A percentile compares a stretch with the other conserved stretches of the same genome.
Evolutionary conservation across 2,329 filamentous ascomycete species (phyloP).

Genomic region (Eutypa lata): DNA sequence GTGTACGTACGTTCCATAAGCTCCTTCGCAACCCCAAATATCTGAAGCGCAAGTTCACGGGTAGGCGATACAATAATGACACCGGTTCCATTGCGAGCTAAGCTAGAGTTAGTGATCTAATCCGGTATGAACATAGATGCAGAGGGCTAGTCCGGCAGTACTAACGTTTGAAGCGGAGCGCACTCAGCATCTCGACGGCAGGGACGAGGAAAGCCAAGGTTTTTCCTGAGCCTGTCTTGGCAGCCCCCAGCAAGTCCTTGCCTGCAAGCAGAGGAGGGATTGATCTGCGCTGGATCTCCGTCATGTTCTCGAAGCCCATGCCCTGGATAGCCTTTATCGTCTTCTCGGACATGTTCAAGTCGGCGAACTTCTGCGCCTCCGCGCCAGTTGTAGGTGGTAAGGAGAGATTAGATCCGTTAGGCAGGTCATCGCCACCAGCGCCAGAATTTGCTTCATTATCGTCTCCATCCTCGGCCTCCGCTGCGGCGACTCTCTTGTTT

Average conservation of each 20-base stretch:
- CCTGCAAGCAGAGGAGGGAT: slow-evolving; percentile 88
- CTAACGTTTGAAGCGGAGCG: slow-evolving; percentile 78
- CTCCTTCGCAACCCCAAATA: slow-evolving; percentile 91
- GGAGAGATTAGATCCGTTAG: slow-evolving; percentile 40
- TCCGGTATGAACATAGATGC: slow-evolving; percentile 41
- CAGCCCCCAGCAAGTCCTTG: slow-evolving; percentile 88
- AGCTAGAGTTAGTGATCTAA: slow-evolving; percentile 45
- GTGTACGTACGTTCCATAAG: slow-evolving; percentile 63
- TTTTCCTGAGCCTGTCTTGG: slow-evolving; percentile 91
- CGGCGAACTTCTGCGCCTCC: slow-evolving; percentile 69
- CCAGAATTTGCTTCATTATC: slow-evolving; percentile 21
- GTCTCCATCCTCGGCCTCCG: slow-evolving; percentile 24
- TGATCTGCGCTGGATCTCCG: slow-evolving; percentile 82
- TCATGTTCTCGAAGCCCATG: slow-evolving; percentile 96
- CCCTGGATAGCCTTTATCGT: slow-evolving; percentile 84
- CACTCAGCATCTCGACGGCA: slow-evolving; percentile 86
- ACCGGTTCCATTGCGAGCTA: slow-evolving; percentile 74
- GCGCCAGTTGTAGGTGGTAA: slow-evolving; percentile 55
- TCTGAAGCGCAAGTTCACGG: slow-evolving; percentile 89
- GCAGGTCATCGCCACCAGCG: slow-evolving; percentile 25
- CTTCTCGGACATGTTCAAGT: slow-evolving; percentile 82
- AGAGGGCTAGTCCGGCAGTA: not conserved
- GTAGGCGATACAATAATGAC: slow-evolving; percentile 92
- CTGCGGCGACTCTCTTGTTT: slow-evolving; percentile 15
- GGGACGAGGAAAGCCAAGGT: slow-evolving; percentile 93